Conservation (phyloP, 108 stramenopile genomes). For the Hondaea fermentalgiana region DNA sequence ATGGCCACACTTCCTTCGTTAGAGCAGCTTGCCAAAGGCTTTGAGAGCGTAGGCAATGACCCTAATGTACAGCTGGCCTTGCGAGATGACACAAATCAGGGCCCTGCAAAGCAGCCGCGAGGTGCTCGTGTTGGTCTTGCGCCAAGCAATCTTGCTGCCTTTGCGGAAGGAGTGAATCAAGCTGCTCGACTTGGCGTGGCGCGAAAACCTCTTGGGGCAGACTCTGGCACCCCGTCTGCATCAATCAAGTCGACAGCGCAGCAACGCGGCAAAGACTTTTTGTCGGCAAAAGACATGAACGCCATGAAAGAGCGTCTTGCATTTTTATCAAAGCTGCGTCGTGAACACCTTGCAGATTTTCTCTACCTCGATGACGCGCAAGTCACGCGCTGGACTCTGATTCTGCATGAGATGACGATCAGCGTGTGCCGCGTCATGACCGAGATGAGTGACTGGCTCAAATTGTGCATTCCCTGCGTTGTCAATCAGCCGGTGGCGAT, state of each 20-base stretch:
- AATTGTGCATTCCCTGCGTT: neutral
- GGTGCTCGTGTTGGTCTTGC: neutral
- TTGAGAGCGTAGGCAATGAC: neutral
- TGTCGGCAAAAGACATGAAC: neutral
- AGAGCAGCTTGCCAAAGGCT: neutral
- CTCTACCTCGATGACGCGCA: neutral
- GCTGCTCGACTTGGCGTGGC: neutral
- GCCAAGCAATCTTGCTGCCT: neutral
- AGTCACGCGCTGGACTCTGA: neutral
- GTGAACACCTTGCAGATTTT: neutral
- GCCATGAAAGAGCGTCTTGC: neutral
- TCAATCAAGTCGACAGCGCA: no score
- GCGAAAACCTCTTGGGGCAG: no score
- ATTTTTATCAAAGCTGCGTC: neutral
- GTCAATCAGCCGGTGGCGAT: neutral
- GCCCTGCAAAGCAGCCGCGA: neutral
- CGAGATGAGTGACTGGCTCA: slow-evolving; percentile 10
- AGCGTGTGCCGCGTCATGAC: neutral
- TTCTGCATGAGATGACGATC: neutral
- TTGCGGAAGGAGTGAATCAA: neutral
- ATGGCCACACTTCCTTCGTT: neutral
- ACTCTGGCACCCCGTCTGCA: no score
- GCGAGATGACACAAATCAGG: neutral
- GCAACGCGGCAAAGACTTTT: neutral
- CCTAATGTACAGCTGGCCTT: neutral